Evolutionary conservation across 345 rosid genomes (phyloP), one percentile per base, ranked within the genome.

Genomic region (Corchorus capsularis): DNA sequence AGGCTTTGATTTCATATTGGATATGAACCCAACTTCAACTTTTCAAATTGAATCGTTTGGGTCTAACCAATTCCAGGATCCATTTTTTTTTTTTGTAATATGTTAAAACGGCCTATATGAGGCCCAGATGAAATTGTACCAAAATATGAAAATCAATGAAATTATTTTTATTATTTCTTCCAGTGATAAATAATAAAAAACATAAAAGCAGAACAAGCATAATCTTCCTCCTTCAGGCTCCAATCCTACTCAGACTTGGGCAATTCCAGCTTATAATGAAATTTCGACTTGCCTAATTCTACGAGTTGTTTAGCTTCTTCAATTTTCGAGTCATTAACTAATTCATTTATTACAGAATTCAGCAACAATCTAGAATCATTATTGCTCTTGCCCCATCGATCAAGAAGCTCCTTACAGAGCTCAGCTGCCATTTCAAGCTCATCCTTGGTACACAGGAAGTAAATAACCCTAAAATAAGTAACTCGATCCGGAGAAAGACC

Each of bases 221-320:
- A 0, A 11, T 27, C 4, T 17, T 9, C 39, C 39, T 27, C 39
- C 13, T 12, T 0, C 17, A 27, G 5, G 37, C 13, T 32, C 0
- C 17, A 27, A 2, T 60, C 17, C 39, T 57, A 57, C 62, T 27
- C 22, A 19, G 27, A 59, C 4, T 27, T 0, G 10, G 84, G 83
- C 59, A 80, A 65, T 47, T 75, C 74, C 56, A 92, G 79, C 47
- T 83, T 78, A 57, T 83, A 83, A n/a, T 35, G 77, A 41, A 69
- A 77, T 80, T 67, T 78, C 3, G 71, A 72, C 62, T 84, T 86
- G 15, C 85, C 82, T 10, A 89, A 86, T 55, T 87, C 71, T 62
- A 87, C 86, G 20, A 93, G 74, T 81, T 87, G 77, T 82, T 78
- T 69, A 6, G 91, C 98, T 69, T 88, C 92, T 16, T 84, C 73